Evolutionary conservation across 1,139 yeast species (phyloP).

Genomic region (Zygosaccharomyces pseudobailii): DNA sequence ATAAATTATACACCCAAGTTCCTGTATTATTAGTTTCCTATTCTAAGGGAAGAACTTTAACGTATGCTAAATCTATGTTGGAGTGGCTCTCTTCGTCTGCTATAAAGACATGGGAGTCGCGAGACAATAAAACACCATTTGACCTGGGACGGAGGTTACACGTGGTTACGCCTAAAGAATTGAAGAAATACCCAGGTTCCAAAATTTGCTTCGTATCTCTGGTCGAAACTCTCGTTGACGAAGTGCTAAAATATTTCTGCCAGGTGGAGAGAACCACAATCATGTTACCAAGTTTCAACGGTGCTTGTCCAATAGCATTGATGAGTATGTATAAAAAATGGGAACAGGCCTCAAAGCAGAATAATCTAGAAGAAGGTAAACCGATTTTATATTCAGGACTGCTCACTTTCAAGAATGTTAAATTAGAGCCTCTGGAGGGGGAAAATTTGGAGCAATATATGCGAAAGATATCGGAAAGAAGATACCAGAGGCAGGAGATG

Average conservation of each 20-base stretch:
- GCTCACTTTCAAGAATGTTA: slow-evolving; percentile 14
- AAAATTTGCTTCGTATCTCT: slow-evolving; percentile 82
- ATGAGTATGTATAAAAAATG: slow-evolving; percentile 50
- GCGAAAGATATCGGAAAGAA: slow-evolving; percentile 41
- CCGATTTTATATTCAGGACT: slow-evolving; percentile 20
- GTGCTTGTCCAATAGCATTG: slow-evolving; percentile 11
- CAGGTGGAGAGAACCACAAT: slow-evolving; percentile 63
- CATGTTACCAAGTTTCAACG: slow-evolving; percentile 46
- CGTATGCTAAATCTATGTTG: slow-evolving; percentile 81
- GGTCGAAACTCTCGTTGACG: slow-evolving; percentile 40
- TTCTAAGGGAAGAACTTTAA: slow-evolving; percentile 72
- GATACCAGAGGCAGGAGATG: slow-evolving; percentile 31
- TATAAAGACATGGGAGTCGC: slow-evolving; percentile 74
- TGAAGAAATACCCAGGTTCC: slow-evolving; percentile 58
- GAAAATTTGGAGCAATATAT: slow-evolving; percentile 48
- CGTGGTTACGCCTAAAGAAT: slow-evolving; percentile 55
- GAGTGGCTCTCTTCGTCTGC: slow-evolving; percentile 93
- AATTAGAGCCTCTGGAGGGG: slow-evolving; percentile 43
- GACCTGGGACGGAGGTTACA: slow-evolving; percentile 57
- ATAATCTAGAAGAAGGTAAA: slow-evolving; percentile 36
- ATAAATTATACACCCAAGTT: slow-evolving; percentile 32
- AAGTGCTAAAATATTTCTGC: slow-evolving; percentile 49
- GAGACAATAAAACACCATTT: slow-evolving; percentile 58
- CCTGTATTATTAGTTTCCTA: slow-evolving; percentile 75
- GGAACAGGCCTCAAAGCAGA: slow-evolving; percentile 42